Base-by-base conservation (phyloP, 805 yeast genomes). In the Isabelozyma rhagii region DNA sequence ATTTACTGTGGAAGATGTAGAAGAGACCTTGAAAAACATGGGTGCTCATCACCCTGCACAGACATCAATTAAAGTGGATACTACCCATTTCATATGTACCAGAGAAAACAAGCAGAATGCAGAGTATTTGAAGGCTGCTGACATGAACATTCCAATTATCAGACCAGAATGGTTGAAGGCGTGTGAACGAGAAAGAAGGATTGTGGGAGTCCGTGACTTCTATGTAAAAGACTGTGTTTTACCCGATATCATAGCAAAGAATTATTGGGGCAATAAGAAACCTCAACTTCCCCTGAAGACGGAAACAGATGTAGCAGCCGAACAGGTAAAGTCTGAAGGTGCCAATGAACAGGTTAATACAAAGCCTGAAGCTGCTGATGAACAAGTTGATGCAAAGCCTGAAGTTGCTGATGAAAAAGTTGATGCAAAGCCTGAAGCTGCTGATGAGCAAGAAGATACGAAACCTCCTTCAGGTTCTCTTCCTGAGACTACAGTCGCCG, bases 91-190 rank as follows among this genome's bases (percentile, higher is more conserved):
- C 61, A 76, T 94, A n/a, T 85, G 96, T 13, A 77, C 80, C 17
- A 55, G 77, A 47, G 78, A 73, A 52, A 83, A 84, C 45, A 72
- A 73, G 41, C 90, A 89, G n/a, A 68, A 74, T 46, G 77, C 84
- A 14, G 92, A 89, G 66, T 87, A 81, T 71, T 76, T 83, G 53
- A 85, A 83, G 63, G 99, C 98, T 1, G 77, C 79, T 53, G 91
- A 86, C 47, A 81, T 83, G 72, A 94, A 91, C 63, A 90, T 94
- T 49, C 99, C 99, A 2, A 81, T 94, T 39, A 92, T 94, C 27
- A 81, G 96, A 66, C 98, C 99, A 0, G 97, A 94, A 65, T 94
- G 98, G 98, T 74, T 94, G 50, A 86, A 87, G 67, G 97, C 97
- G 0, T 94, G 98, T 72, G 96, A 89, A 59, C 67, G 78, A 41